phyloP scores from a whole-genome alignment of 2,329 filamentous ascomycete genomes.

The Monilinia aucupariae region DNA sequence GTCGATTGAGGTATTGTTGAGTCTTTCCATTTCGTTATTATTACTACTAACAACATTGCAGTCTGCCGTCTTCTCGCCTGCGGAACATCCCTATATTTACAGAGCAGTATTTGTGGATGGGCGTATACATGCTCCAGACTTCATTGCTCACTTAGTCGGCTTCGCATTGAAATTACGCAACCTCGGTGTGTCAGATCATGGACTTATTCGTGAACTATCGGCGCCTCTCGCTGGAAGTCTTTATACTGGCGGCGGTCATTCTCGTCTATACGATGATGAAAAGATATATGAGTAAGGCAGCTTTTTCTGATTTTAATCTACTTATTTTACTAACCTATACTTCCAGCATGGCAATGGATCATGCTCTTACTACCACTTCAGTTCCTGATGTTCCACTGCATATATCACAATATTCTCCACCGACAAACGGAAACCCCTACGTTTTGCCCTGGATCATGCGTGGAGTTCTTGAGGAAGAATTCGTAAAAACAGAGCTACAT shows the following conservation, averaged over 20 bases:
- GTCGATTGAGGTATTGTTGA: constrained; percentile 68
- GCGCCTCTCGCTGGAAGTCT: constrained; percentile 83
- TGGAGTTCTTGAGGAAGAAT: constrained; percentile 83
- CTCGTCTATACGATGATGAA: constrained; percentile 83
- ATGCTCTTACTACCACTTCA: constrained; percentile 66
- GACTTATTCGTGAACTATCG: constrained; percentile 84
- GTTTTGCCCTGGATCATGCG: constrained; percentile 94
- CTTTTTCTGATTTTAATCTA: constrained; percentile 16
- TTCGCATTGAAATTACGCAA: constrained; percentile 93
- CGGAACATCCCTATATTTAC: constrained; percentile 87
- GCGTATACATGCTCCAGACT: constrained; percentile 85
- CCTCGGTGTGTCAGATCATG: constrained; percentile 86
- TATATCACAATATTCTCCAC: constrained; percentile 46
- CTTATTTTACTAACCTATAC: constrained; percentile 17
- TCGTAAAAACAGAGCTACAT: constrained; percentile 75
- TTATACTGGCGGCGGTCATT: constrained; percentile 90
- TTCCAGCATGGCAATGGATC: constrained; percentile 59
- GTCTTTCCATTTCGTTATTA: constrained; percentile 15
- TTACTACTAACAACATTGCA: constrained; percentile 29
- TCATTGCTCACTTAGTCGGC: constrained; percentile 86
- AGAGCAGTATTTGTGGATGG: constrained; percentile 95
- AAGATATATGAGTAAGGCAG: constrained; percentile 67
- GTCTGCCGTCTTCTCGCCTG: constrained; percentile 82
- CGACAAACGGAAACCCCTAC: constrained; percentile 68
- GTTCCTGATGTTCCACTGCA: constrained; percentile 45